Conservation (phyloP, 1,139 yeast species). For the Candida sanyaensis region DNA sequence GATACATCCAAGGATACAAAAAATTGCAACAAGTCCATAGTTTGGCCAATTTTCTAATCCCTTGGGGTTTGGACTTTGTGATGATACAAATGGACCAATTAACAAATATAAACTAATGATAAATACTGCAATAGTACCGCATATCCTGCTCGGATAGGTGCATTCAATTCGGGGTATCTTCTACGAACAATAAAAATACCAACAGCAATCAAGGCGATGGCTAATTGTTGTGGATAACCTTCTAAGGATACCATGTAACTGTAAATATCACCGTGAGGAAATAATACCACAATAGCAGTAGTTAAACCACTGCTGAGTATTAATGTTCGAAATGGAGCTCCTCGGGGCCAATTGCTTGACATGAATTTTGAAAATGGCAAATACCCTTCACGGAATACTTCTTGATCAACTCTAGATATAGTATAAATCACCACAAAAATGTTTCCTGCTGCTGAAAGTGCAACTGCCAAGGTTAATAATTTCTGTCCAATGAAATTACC, state of each 20-base stretch:
- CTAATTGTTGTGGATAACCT: slow-evolving; percentile 65
- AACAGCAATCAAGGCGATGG: slow-evolving; percentile 48
- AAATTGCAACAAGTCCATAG: slow-evolving; percentile 45
- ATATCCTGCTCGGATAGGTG: slow-evolving; percentile 52
- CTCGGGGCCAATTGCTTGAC: slow-evolving; percentile 59
- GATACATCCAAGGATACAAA: slow-evolving; percentile 35
- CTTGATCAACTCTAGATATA: slow-evolving; percentile 63
- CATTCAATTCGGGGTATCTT: slow-evolving; percentile 44
- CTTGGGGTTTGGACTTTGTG: slow-evolving; percentile 38
- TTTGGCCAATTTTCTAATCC: slow-evolving; percentile 54
- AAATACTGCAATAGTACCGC: slow-evolving; percentile 47
- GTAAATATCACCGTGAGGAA: slow-evolving; percentile 80
- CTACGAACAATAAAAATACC: slow-evolving; percentile 54
- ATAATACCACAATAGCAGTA: slow-evolving; percentile 51
- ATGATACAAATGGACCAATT: slow-evolving; percentile 49
- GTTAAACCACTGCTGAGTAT: slow-evolving; percentile 37
- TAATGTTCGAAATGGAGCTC: slow-evolving; percentile 56
- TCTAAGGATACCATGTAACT: slow-evolving; percentile 73
- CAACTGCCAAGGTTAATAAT: slow-evolving; percentile 56
- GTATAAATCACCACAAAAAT: slow-evolving; percentile 63
- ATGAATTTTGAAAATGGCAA: slow-evolving; percentile 53
- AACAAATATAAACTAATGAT: slow-evolving; percentile 41
- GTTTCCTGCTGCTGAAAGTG: slow-evolving; percentile 62
- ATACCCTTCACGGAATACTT: slow-evolving; percentile 63
- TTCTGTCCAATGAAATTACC: slow-evolving; percentile 55